Conservation (phyloP, 768 basidiomycete species). For the Candolleomyces aberdarensis region DNA sequence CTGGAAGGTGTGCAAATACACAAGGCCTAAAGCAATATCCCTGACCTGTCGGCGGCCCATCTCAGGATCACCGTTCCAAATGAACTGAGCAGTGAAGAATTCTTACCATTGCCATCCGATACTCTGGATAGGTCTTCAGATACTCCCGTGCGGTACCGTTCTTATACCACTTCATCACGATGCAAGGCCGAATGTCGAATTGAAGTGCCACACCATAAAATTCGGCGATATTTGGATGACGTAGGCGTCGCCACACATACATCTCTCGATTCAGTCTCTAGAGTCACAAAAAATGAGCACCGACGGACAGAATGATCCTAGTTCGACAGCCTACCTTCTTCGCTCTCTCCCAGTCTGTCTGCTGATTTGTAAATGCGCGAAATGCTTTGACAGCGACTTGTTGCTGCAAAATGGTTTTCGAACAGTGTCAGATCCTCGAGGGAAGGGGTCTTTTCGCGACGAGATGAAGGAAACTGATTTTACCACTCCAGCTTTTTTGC, state of each 20-base stretch:
- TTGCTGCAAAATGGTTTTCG: background rate
- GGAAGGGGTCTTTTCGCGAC: too few relatives aligned
- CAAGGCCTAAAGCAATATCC: slow-evolving; percentile 34
- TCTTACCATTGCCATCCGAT: slow-evolving; percentile 16
- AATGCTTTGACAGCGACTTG: slow-evolving; percentile 22
- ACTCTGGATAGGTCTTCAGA: slow-evolving; percentile 13
- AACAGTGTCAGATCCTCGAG: too few relatives aligned
- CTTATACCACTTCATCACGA: slow-evolving; percentile 42
- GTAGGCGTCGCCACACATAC: slow-evolving; percentile 35
- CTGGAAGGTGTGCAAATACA: slow-evolving; percentile 34
- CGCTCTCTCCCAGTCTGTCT: slow-evolving; percentile 14
- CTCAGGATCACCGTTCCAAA: background rate
- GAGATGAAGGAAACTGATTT: background rate
- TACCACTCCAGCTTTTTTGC: background rate
- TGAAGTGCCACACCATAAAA: slow-evolving; percentile 39
- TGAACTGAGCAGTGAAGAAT: background rate
- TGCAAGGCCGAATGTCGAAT: slow-evolving; percentile 24
- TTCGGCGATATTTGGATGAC: slow-evolving; percentile 39
- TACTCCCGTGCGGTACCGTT: slow-evolving; percentile 23
- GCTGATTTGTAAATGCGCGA: slow-evolving; percentile 18
- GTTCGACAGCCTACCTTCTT: slow-evolving; percentile 13
- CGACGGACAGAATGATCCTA: background rate
- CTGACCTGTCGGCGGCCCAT: slow-evolving; percentile 22
- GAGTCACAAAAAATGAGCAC: background rate
- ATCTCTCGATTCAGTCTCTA: slow-evolving; percentile 42